Percentiles rank a stretch among this genome's conserved stretches.
Evolutionary conservation across 768 basidiomycete genomes (phyloP).

Genomic region (Dioszegia aurantiaca): DNA sequence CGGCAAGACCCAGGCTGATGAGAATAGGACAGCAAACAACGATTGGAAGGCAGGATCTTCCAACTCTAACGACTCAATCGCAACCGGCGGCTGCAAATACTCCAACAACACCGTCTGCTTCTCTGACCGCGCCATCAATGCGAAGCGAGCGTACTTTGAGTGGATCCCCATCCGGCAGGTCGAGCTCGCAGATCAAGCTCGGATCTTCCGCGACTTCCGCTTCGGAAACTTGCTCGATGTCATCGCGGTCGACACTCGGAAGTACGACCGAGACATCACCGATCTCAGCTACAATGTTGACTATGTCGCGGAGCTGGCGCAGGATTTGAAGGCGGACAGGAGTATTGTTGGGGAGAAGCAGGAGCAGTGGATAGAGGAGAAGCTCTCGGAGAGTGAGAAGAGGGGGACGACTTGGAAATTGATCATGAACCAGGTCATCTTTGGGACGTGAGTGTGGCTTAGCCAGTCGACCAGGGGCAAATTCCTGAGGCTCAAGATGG

Average conservation of each 20-base stretch:
- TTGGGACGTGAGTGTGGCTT: slow-evolving; percentile 46
- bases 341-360: slow-evolving; percentile 61
- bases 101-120: slow-evolving; percentile 59
- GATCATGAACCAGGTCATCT: slow-evolving; percentile 62
- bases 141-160: slow-evolving; percentile 53
- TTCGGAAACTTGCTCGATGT: slow-evolving; percentile 63
- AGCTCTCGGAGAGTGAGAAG: slow-evolving; percentile 56
- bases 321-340: slow-evolving; percentile 53
- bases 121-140: slow-evolving; percentile 62
- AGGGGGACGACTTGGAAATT: slow-evolving; percentile 61
- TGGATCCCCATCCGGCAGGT: slow-evolving; percentile 58
- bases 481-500: too few species aligned
- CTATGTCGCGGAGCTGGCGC: slow-evolving; percentile 55
- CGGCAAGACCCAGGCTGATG: background rate
- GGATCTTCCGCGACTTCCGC: slow-evolving; percentile 66
- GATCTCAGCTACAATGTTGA: slow-evolving; percentile 61
- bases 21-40: slow-evolving; percentile 59
- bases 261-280: slow-evolving; percentile 59
- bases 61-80: slow-evolving; percentile 59
- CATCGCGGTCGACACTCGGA: slow-evolving; percentile 63
- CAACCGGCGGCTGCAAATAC: slow-evolving; percentile 25
- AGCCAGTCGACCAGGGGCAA: too few species aligned
- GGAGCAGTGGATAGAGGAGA: slow-evolving; percentile 60
- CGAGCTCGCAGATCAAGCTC: slow-evolving; percentile 59
- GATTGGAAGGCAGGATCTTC: slow-evolving; percentile 62